Percentiles rank a stretch among this genome's conserved stretches.
phyloP scores from a whole-genome alignment of 1,284 basidiomycete genomes.

The Volvariella surrecta region DNA sequence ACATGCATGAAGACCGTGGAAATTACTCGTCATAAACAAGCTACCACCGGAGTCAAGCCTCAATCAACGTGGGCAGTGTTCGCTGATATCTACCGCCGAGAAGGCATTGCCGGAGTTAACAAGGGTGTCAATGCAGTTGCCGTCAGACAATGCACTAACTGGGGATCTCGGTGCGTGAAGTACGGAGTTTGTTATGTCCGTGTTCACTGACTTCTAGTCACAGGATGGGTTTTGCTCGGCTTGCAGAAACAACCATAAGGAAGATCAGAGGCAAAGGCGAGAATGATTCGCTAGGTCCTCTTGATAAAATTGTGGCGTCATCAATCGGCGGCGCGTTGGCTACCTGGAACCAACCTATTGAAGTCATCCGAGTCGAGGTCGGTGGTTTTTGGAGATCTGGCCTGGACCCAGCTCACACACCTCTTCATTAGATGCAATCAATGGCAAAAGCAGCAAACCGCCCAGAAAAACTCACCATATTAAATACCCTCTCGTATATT shows the following conservation, averaged over 20 bases:
- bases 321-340: conserved; percentile 92
- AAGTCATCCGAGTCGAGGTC: conserved; percentile 90
- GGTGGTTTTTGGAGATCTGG: conserved; percentile 9
- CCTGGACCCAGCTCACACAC: conserved; percentile 5
- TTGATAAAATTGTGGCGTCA: conserved; percentile 89
- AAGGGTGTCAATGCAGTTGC: conserved; percentile 99
- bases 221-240: conserved; percentile 94
- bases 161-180: conserved; percentile 81
- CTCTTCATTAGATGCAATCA: conserved; percentile 87
- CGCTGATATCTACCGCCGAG: conserved; percentile 87
- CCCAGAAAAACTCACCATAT: conserved; percentile 85
- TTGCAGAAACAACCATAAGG: conserved; percentile 82
- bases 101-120: conserved; percentile 96
- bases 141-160: conserved; percentile 96
- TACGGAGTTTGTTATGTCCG: not conserved
- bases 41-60: conserved; percentile 81
- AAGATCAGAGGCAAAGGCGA: conserved; percentile 71
- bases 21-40: conserved; percentile 96
- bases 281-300: conserved; percentile 64
- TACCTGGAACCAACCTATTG: conserved; percentile 99
- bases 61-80: conserved; percentile 95
- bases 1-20: conserved; percentile 99
- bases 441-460: conserved; percentile 86
- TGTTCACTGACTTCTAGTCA: conserved; percentile 5
- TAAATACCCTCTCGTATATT: conserved; percentile 87